Conservation (phyloP, 2,329 filamentous ascomycete species). For the Elsinoe australis region DNA sequence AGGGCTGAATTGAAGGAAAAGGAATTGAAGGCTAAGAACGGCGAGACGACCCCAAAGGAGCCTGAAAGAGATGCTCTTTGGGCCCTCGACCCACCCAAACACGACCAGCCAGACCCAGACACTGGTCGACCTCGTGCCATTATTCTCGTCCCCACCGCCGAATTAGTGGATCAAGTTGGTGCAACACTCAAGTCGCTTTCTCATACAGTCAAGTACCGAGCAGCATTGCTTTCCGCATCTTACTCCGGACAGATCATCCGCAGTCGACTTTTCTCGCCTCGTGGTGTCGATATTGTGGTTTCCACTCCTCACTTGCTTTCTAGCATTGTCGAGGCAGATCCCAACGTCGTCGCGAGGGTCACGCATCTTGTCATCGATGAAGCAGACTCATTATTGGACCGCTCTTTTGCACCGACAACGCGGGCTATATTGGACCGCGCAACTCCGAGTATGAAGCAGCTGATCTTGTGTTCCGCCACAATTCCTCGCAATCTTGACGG, state of each 20-base stretch:
- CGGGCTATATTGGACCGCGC: slow-evolving; percentile 74
- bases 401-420: slow-evolving; percentile 80
- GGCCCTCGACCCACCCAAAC: slow-evolving; percentile 51
- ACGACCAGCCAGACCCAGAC: slow-evolving; percentile 61
- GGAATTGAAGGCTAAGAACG: slow-evolving; percentile 40
- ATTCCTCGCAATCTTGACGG: slow-evolving; percentile 85
- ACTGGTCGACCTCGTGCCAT: slow-evolving; percentile 74
- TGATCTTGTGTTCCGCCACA: slow-evolving; percentile 91
- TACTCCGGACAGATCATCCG: slow-evolving; percentile 73
- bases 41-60: slow-evolving; percentile 24
- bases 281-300: slow-evolving; percentile 77
- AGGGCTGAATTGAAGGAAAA: slow-evolving; percentile 53
- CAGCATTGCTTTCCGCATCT: slow-evolving; percentile 71
- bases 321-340: slow-evolving; percentile 81
- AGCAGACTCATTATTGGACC: slow-evolving; percentile 90
- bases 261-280: slow-evolving; percentile 69
- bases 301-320: slow-evolving; percentile 83
- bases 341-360: slow-evolving; percentile 86
- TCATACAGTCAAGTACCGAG: slow-evolving; percentile 79
- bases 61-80: slow-evolving; percentile 51
- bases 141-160: slow-evolving; percentile 83
- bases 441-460: slow-evolving; percentile 71
- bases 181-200: slow-evolving; percentile 72
- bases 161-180: slow-evolving; percentile 83
- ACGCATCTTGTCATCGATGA: slow-evolving; percentile 86